These are phyloP conservation scores for Trifolium repens DNA, from an alignment of 306 rosid species.

Conservation along the genomic window DNA sequence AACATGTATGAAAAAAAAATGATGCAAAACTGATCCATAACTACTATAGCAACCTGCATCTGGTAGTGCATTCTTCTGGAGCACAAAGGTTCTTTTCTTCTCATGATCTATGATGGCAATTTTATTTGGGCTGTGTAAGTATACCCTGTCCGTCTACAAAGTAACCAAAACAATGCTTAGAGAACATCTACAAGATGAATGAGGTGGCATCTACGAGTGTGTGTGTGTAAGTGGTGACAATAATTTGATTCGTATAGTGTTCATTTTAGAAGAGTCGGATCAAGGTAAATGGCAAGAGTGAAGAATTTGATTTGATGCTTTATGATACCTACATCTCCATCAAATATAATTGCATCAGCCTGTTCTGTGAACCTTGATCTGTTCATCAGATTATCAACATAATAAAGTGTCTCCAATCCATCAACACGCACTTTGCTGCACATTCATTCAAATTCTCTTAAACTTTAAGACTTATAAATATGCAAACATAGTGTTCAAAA, in stretches of 20 bases:
- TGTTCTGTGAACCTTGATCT: constrained; percentile 77
- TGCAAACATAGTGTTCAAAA: neutral
- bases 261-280: no score
- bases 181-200: constrained; percentile 3
- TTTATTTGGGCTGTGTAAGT: constrained; percentile 65
- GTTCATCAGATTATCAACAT: constrained; percentile 62
- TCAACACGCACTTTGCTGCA: constrained; percentile 85
- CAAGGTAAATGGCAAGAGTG: no score
- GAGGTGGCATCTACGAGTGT: neutral
- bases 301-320: neutral
- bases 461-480: constrained; percentile 15
- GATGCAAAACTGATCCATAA: neutral
- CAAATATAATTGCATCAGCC: constrained; percentile 84
- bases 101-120: constrained; percentile 83
- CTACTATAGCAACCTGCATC: constrained; percentile 61
- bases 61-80: constrained; percentile 67
- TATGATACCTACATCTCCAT: constrained; percentile 60
- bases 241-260: neutral
- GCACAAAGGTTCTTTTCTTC: constrained; percentile 76
- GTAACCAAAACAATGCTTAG: constrained; percentile 32
- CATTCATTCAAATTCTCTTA: constrained; percentile 37
- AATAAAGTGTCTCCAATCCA: constrained; percentile 87
- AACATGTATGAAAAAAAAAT: neutral
- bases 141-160: constrained; percentile 65
- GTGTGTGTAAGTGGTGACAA: neutral